Percentiles rank a stretch among this genome's conserved stretches.
phyloP scores from a whole-genome alignment of 2,329 filamentous ascomycete genomes.

The Aaosphaeria pasadenensis region DNA sequence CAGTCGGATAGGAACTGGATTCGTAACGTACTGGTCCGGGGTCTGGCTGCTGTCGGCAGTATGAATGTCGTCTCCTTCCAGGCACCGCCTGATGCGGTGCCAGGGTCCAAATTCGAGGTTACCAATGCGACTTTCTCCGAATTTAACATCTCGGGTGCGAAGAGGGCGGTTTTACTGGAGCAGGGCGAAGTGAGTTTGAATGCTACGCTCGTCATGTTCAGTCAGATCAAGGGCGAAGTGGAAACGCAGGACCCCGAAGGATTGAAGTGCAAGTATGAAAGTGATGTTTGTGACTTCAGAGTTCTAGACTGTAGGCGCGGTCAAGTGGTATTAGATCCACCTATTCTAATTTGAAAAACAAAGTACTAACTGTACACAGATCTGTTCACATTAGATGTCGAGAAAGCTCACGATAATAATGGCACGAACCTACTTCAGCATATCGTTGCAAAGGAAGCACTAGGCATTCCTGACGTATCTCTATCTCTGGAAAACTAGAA shows the following conservation, averaged over 20 bases:
- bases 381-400: too few relatives aligned
- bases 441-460: too few relatives aligned
- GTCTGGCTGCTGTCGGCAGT: constrained; percentile 2
- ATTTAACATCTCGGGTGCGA: constrained; percentile 4
- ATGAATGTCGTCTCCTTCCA: constrained; percentile 8
- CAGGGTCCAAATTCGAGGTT: constrained; percentile 4
- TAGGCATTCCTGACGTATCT: too few relatives aligned
- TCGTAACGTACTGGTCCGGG: constrained; percentile 10
- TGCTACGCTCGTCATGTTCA: background rate
- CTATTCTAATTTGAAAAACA: too few relatives aligned
- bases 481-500: too few relatives aligned
- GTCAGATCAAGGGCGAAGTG: background rate
- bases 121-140: constrained; percentile 11
- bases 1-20: constrained; percentile 2
- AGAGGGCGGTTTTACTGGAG: constrained; percentile 5
- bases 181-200: background rate
- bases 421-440: too few relatives aligned
- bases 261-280: background rate
- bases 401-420: too few relatives aligned
- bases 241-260: background rate
- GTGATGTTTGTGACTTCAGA: background rate
- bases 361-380: too few relatives aligned
- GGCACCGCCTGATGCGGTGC: background rate
- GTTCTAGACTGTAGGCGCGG: too few relatives aligned
- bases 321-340: too few relatives aligned